Conservation (phyloP, 345 rosid species). For the Mangifera indica region DNA sequence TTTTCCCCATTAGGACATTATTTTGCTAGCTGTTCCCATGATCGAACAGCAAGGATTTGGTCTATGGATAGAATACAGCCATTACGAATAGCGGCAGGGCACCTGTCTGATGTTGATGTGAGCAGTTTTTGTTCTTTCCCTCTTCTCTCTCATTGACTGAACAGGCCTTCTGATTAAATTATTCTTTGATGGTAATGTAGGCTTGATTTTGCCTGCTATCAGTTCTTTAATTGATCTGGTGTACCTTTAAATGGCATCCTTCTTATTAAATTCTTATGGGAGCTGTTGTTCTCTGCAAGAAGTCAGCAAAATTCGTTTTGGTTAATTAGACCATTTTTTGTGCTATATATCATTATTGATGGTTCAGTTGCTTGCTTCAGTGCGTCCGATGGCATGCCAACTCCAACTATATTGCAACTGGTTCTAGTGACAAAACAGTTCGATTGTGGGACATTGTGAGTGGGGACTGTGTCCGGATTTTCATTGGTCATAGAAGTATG, state of each 20-base stretch:
- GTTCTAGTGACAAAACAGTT: constrained; percentile 90
- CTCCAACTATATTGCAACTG: constrained; percentile 94
- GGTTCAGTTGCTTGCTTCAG: constrained; percentile 42
- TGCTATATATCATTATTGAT: neutral
- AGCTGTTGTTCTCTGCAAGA: neutral
- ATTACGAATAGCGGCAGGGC: constrained; percentile 94
- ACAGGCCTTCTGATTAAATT: neutral
- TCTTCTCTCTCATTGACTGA: constrained; percentile 1
- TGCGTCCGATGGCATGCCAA: constrained; percentile 98
- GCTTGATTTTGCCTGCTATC: neutral
- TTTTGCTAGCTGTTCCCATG: constrained; percentile 95
- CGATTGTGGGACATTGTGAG: constrained; percentile 91
- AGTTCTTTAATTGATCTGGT: neutral
- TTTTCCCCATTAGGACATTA: constrained; percentile 93
- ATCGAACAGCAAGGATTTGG: constrained; percentile 94
- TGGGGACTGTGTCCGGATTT: constrained; percentile 87
- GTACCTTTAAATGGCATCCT: no score
- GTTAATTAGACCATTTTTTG: neutral
- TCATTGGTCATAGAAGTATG: constrained; percentile 81
- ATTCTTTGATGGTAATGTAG: no score
- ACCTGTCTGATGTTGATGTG: constrained; percentile 96
- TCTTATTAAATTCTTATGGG: neutral
- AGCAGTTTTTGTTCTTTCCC: constrained; percentile 26
- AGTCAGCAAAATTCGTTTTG: neutral
- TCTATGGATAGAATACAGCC: constrained; percentile 94